Base-by-base conservation (phyloP, 2,329 filamentous ascomycete genomes). In the Colletotrichum australisinense region DNA sequence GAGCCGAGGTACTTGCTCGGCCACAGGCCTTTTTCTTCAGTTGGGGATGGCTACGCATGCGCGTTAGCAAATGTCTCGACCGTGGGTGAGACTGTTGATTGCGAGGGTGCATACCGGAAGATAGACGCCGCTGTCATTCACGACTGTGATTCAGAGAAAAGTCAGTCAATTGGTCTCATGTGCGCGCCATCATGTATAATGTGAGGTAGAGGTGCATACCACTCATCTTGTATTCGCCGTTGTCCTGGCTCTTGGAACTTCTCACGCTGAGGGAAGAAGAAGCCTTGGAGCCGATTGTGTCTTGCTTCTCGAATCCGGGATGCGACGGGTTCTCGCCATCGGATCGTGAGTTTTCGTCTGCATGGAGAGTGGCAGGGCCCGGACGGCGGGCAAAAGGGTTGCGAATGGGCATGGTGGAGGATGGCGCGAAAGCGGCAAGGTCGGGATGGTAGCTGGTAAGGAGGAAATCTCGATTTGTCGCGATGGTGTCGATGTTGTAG, bases 81-180 rank as follows among this genome's bases (percentile, higher is more conserved):
- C 67, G 35, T n/a, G 46, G 38, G n/a, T 55, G 52, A 56, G 42
- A 26, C 32, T 62, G 59, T 63, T 35, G 32, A 12, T 35, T 35
- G 62, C 62, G 72, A 78, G 26, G 32, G 24, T 35, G 46, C 90
- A 84, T 91, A 97, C 95, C 78, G 96, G 96, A 77, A 98, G 90
- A 85, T 97, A 98, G 75, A 98, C 93, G 77, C 96, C 96, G 82
- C 94, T 97, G 84, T 97, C 95, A 81, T 97, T 97, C 82, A 98
- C 97, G 76, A 98, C 96, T 98, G 81, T 63, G 59, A 32, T 6
- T 11, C 8, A 52, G 35, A 64, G 70, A 70, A 58, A 76, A 59
- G 78, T 82, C 73, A 80, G 76, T 71, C 22, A 74, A 74, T 60
- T 73, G 73, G 72, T 79, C 76, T 77, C 76, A 78, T 78, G 77